Base-by-base conservation (phyloP, 306 rosid species). In the Luffa aegyptiaca region DNA sequence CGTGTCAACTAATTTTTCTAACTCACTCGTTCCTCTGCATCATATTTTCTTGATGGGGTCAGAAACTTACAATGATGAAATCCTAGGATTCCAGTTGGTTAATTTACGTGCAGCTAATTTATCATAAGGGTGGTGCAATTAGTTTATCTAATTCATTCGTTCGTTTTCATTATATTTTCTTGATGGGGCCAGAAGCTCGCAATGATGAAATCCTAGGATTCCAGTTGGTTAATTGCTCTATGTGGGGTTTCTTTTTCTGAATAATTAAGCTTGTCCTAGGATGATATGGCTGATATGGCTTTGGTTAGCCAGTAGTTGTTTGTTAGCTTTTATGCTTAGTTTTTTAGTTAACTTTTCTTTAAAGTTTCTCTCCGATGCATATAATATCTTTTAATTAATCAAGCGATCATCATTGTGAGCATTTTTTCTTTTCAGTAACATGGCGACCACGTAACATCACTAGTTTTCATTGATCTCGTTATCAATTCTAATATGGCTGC, bases 181-280 rank as follows among this genome's bases (percentile, higher is more conserved):
- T 31, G 35, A 41, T 11, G 61, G 71, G 63, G 48, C 49, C 57
- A 3, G 48, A 77, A 52, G 51, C 48, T 31, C 65, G 36, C 51
- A 76, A 59, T 57, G 66, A 57, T 77, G 66, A 20, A 76, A 56
- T 57, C 52, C 79, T 81, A 51, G 62, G 78, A 51, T 51, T 74
- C 41, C 76, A 71, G 57, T 20, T 46, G 5, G 57, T 21, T 26
- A 48, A 51, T 51, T 35, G 45, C 33, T 33, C 78, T 35, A 73
- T 33, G 44, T 73, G 59, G 59, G 77, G 39, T 3, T 73, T 0
- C 14, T 49, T 12, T 49, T 26, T 73, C 78, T 31, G 61, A 73
- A 7, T 26, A 36, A 73, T 31, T 33, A 49, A 73, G 42, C 61
- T 13, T 73, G 78, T 3, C 59, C 20, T 61, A 8, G 16, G 51